These are phyloP conservation scores for Phytopythium cucurbitacearum DNA, from an alignment of 352 stramenopile species.

Conservation along the genomic window DNA sequence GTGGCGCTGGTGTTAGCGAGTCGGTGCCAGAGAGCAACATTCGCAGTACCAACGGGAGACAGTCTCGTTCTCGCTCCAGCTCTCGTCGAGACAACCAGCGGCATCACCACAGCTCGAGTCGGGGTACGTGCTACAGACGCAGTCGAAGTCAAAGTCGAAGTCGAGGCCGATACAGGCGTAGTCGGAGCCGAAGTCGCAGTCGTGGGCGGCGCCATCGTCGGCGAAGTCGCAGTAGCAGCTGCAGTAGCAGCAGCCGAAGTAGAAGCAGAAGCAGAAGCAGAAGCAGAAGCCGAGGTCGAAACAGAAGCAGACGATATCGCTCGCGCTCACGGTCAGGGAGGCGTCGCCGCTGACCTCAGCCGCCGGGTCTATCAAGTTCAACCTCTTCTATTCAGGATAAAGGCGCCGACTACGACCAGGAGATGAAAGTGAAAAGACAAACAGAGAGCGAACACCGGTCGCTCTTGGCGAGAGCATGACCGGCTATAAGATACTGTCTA, in stretches of 20 bases:
- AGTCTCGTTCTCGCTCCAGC: not conserved
- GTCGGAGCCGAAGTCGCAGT: slow-evolving; percentile 14
- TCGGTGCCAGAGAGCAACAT: slow-evolving; percentile 5
- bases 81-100: not conserved
- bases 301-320: not conserved
- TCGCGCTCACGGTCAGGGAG: no score
- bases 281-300: not conserved
- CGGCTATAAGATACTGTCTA: no score
- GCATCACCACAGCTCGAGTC: not conserved
- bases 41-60: not conserved
- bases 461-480: no score
- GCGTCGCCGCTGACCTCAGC: not conserved
- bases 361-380: no score
- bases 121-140: not conserved
- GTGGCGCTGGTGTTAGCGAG: slow-evolving; percentile 20
- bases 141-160: slow-evolving; percentile 11
- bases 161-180: slow-evolving; percentile 13
- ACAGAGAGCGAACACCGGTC: no score
- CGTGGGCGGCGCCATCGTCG: slow-evolving; percentile 8
- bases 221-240: slow-evolving; percentile 26
- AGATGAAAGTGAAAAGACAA: no score
- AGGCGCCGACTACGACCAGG: no score
- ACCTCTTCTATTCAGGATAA: no score
- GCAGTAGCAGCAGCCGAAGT: slow-evolving; percentile 6
- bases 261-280: not conserved